Conservation (phyloP, 2,329 filamentous ascomycete genomes). For the Cephalotrichum gorgonifer region DNA sequence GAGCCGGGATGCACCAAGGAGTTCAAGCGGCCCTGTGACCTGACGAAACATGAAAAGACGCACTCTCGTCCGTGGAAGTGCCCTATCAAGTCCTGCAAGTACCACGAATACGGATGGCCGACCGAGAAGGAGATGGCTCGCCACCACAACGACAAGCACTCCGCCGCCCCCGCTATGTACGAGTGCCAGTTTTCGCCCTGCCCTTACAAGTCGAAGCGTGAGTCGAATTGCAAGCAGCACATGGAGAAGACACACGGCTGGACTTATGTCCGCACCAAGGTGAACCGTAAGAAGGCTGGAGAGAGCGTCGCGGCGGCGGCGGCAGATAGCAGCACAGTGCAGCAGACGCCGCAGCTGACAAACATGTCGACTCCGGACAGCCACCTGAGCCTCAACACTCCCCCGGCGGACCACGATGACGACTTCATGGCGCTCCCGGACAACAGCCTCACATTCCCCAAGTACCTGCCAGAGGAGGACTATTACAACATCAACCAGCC, state of each 20-base stretch:
- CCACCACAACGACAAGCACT: constrained; percentile 95
- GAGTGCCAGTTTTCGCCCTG: constrained; percentile 77
- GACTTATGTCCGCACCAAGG: constrained; percentile 87
- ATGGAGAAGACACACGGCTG: constrained; percentile 96
- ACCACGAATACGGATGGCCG: constrained; percentile 82
- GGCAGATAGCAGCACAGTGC: constrained; percentile 25
- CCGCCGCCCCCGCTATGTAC: constrained; percentile 65
- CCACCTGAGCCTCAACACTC: constrained; percentile 42
- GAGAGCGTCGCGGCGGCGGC: background rate
- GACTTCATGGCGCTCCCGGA: constrained; percentile 17
- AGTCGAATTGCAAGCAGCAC: constrained; percentile 96
- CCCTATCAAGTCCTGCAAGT: constrained; percentile 72
- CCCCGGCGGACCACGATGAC: constrained; percentile 36
- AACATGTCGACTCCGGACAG: constrained; percentile 54
- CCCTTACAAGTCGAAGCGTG: constrained; percentile 88
- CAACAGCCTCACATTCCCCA: constrained; percentile 34
- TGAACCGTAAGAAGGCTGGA: constrained; percentile 62
- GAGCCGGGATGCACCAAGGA: constrained; percentile 74
- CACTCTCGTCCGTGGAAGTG: constrained; percentile 97
- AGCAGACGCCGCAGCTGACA: constrained; percentile 48
- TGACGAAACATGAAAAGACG: constrained; percentile 97
- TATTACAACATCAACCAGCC: constrained; percentile 24
- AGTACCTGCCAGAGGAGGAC: constrained; percentile 35
- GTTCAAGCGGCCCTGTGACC: constrained; percentile 93
- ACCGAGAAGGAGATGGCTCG: constrained; percentile 97